Conservation (phyloP, 768 basidiomycete genomes). For the Mycena epipterygia region DNA sequence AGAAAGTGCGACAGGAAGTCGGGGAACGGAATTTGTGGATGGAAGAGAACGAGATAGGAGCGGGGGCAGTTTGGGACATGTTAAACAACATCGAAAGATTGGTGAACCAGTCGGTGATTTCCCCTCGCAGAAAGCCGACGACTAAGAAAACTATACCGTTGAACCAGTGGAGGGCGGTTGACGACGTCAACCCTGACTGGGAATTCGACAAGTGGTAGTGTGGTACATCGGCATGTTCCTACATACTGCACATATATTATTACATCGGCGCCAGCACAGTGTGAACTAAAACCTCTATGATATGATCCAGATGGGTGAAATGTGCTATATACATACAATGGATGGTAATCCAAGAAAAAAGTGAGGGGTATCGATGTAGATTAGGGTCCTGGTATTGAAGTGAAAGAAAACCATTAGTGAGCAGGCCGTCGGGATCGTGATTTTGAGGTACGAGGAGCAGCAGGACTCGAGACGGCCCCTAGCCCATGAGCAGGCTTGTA, state of each 20-base stretch:
- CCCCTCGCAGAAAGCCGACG: conserved; percentile 1
- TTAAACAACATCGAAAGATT: conserved; percentile 65
- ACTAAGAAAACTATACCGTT: conserved; percentile 39
- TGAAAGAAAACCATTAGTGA: conserved; percentile 27
- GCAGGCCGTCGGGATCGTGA: conserved; percentile 66
- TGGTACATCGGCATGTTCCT: background rate
- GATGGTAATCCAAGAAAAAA: conserved; percentile 1
- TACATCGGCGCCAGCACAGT: background rate
- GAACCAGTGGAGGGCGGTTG: conserved; percentile 64
- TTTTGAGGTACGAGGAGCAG: conserved; percentile 64
- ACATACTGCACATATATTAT: conserved; percentile 24
- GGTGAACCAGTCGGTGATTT: conserved; percentile 29
- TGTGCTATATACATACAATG: conserved; percentile 33
- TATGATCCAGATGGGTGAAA: conserved; percentile 15
- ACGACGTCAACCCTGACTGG: conserved; percentile 55
- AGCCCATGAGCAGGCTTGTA: conserved; percentile 87
- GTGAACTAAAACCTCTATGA: conserved; percentile 23
- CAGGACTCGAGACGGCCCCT: conserved; percentile 69
- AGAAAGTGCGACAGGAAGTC: conserved; percentile 73
- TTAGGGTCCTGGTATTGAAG: conserved; percentile 20
- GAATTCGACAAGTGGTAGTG: conserved; percentile 65
- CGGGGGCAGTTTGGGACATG: conserved; percentile 65
- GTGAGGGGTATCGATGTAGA: conserved; percentile 24
- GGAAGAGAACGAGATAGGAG: conserved; percentile 61
- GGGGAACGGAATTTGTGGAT: conserved; percentile 67